Base-by-base conservation (phyloP, 1,284 basidiomycete species). In the Dichomitus squalens region DNA sequence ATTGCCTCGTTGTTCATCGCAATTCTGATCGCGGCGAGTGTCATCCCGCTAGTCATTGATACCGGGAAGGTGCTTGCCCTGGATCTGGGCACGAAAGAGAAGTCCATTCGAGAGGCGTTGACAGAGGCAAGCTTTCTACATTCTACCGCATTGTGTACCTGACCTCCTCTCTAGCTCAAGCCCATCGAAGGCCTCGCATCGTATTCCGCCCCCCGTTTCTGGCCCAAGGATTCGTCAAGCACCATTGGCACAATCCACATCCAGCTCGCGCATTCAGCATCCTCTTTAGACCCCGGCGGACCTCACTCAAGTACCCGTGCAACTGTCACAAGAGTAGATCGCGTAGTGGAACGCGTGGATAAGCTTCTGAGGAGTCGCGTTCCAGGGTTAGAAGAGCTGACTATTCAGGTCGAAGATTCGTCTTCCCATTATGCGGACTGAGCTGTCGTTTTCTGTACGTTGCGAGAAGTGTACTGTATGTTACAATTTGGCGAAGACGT, bases 1-100 rank as follows among this genome's bases (percentile, higher is more conserved):
- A 95, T 99, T 60, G 97, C 97, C 0, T 97, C 95, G 9, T 79
- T 99, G 36, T 96, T 99, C 72, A 99, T 99, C 66, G 97, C 97
- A 1, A 76, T 93, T 8, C 79, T 99, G 61, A 99, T 99, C 66
- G 92, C 95, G 27, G 96, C 92, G 3, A 95, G 93, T 67, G 97
- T 99, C 20, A 81, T 97, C 20, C 97, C 97, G 7, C 85, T 99
- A 38, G 95, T 99, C 20, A 83, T 96, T 58, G 97, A 99, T 70
- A 92, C 92, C 0, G 96, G 93, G 0, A 88, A 87, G 67, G 87
- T 99, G 9, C 80, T 99, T 40, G 87, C 90, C 60, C 78, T 99
- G 47, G 96, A 98, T 70, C 76, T 98, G 16, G 88, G 86, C 9
- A 83, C 88, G 31, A 82, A 83, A 34, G 88, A 92, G 61, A 72